Conservation (phyloP, 441 rosid species). For the Gossypium trilobum region DNA sequence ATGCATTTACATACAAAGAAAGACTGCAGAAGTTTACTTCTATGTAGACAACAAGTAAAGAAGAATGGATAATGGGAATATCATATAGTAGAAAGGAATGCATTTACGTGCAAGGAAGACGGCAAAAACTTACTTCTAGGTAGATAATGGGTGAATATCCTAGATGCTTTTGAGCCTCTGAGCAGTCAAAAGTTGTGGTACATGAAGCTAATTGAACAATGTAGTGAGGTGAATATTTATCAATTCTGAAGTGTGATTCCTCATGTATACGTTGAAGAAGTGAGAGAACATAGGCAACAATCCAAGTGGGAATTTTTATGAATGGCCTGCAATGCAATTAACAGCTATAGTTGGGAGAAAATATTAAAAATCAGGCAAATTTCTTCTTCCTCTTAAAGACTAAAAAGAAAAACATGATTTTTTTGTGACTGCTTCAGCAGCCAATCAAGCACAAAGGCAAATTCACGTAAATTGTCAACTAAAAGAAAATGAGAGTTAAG, state of each 20-base stretch:
- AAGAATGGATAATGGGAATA: neutral
- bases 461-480: neutral
- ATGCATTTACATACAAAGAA: neutral
- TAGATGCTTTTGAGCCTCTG: slow-evolving; percentile 59
- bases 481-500: neutral
- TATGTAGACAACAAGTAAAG: slow-evolving; percentile 42
- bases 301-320: slow-evolving; percentile 50
- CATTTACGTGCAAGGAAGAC: neutral
- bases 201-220: slow-evolving; percentile 52
- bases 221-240: slow-evolving; percentile 39
- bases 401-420: neutral
- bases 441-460: neutral
- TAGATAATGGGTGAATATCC: slow-evolving; percentile 65
- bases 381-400: neutral
- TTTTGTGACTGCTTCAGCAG: neutral
- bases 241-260: slow-evolving; percentile 32
- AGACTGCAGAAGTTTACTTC: slow-evolving; percentile 39
- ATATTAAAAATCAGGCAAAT: neutral
- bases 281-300: slow-evolving; percentile 35
- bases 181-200: slow-evolving; percentile 71
- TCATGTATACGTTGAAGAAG: slow-evolving; percentile 46
- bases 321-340: slow-evolving; percentile 53
- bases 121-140: slow-evolving; percentile 44
- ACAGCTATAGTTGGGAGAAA: slow-evolving; percentile 13
- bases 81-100: neutral